Percentiles rank a stretch among this genome's conserved stretches.
Conservation (phyloP, 2,329 filamentous ascomycete genomes). For the Paracamarosporium sp. region DNA sequence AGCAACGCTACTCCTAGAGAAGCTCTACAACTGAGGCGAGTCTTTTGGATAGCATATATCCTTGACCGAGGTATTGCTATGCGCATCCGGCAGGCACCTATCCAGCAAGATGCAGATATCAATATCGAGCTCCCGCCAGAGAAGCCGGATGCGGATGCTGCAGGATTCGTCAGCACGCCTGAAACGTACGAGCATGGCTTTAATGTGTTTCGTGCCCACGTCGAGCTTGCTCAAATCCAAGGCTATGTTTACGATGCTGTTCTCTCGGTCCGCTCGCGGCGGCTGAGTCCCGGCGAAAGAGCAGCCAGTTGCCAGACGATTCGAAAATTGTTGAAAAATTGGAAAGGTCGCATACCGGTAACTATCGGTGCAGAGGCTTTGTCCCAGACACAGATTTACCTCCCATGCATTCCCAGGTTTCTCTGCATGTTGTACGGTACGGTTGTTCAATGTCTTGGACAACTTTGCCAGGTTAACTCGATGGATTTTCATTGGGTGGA, state of each 20-base stretch:
- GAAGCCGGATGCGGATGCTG: neutral
- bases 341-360: neutral
- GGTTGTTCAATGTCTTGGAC: neutral
- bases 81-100: neutral
- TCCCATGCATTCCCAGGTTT: neutral
- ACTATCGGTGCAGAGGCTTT: neutral
- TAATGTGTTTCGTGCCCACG: neutral
- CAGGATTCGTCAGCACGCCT: conserved; percentile 1
- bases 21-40: neutral
- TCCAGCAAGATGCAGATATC: neutral
- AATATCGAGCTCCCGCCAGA: neutral
- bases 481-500: neutral
- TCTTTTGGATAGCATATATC: neutral
- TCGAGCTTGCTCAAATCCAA: conserved; percentile 1
- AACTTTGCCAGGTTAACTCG: neutral
- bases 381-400: neutral
- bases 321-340: neutral
- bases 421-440: neutral
- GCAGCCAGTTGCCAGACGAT: neutral
- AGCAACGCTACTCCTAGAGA: neutral
- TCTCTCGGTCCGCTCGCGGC: neutral
- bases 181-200: neutral
- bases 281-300: neutral
- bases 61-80: neutral
- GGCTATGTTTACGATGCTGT: neutral